A percentile compares a stretch with the other conserved stretches of the same genome.
Evolutionary conservation across 768 basidiomycete species (phyloP).

Genomic region (Galerina marginata): DNA sequence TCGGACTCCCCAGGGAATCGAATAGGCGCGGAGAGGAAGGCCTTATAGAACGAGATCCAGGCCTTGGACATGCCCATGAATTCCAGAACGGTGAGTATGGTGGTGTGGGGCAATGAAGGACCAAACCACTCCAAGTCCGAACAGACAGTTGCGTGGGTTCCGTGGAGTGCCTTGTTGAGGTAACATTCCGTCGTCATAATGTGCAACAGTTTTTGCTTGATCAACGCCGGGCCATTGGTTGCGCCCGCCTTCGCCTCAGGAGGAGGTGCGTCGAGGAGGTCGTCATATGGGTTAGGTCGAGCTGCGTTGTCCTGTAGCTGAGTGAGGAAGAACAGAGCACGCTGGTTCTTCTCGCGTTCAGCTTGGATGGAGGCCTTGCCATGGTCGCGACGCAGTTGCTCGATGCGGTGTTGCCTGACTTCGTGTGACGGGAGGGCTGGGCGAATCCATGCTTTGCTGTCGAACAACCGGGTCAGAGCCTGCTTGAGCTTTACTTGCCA

Average conservation of each 20-base stretch:
- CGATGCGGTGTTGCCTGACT: constrained; percentile 17
- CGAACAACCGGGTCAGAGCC: constrained; percentile 22
- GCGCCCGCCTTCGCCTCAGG: constrained; percentile 14
- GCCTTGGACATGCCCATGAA: constrained; percentile 44
- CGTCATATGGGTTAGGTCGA: constrained; percentile 12
- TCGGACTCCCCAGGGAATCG: constrained; percentile 39
- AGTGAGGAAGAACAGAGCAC: constrained; percentile 38
- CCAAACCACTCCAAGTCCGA: constrained; percentile 52
- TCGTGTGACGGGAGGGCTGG: constrained; percentile 1
- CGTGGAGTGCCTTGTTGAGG: constrained; percentile 42
- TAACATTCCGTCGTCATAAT: constrained; percentile 46
- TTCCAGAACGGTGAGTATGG: constrained; percentile 43
- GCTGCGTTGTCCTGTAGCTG: constrained; percentile 33
- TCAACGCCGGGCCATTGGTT: constrained; percentile 21
- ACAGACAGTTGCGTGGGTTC: constrained; percentile 40
- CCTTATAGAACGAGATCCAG: constrained; percentile 41
- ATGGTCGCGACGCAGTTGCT: constrained; percentile 24
- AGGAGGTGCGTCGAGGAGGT: constrained; percentile 24
- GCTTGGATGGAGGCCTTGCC: constrained; percentile 30
- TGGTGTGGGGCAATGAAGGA: constrained; percentile 45
- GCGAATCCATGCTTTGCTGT: constrained; percentile 16
- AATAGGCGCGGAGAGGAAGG: constrained; percentile 38
- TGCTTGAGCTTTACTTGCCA: constrained; percentile 47
- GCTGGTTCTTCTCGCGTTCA: constrained; percentile 29
- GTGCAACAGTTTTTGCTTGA: constrained; percentile 45